These are phyloP conservation scores for Plasmodium blacklocki DNA, from an alignment of 169 alveolate species.

Conservation along the genomic window DNA sequence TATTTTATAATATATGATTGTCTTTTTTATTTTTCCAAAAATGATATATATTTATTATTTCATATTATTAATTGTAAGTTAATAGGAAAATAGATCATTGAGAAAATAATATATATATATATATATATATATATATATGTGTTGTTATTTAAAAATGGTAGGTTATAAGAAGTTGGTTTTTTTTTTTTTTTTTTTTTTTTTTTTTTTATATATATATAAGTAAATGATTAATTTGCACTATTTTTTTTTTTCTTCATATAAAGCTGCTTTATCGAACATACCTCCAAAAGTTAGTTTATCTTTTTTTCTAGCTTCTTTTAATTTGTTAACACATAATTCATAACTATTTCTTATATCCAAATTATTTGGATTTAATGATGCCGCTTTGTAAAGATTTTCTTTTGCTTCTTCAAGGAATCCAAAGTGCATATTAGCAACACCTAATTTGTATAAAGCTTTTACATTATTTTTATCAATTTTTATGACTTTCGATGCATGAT, in stretches of 20 bases:
- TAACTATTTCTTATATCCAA: constrained; percentile 80
- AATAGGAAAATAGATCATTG: no score
- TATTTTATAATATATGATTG: no score
- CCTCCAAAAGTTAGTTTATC: constrained; percentile 81
- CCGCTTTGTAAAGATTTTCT: constrained; percentile 79
- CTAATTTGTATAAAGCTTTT: constrained; percentile 86
- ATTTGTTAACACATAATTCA: constrained; percentile 75
- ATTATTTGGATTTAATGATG: constrained; percentile 83
- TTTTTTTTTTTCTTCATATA: constrained; percentile 67
- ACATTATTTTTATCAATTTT: constrained; percentile 81
- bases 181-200: no score
- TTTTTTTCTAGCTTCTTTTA: constrained; percentile 76
- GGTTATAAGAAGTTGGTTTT: no score
- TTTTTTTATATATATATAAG: no score
- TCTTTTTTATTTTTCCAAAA: no score
- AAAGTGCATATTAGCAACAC: constrained; percentile 83
- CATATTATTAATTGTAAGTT: no score
- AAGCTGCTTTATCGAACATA: constrained; percentile 72
- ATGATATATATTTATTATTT: no score
- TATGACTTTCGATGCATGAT: constrained; percentile 85
- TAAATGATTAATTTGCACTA: constrained; percentile 29
- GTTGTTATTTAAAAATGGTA: no score
- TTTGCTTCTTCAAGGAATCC: constrained; percentile 83
- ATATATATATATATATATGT: no score
- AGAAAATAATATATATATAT: no score